A percentile compares a stretch with the other conserved stretches of the same genome.
These are phyloP conservation scores for Ceratobasidium sp. DNA, from an alignment of 1,284 basidiomycete species.

Conservation along the genomic window DNA sequence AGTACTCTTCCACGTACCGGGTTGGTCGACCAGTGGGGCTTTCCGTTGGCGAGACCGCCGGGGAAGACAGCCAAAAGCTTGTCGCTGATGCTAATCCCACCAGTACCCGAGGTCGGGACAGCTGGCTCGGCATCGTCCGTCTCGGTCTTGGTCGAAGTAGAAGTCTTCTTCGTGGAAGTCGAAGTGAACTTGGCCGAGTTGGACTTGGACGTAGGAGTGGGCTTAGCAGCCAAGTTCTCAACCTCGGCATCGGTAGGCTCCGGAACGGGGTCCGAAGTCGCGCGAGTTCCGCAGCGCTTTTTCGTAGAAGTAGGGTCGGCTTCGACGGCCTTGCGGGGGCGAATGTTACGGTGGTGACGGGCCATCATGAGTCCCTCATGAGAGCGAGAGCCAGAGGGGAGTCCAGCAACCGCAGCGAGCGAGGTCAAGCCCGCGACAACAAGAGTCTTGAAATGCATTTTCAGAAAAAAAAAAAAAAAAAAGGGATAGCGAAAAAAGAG, in stretches of 20 bases:
- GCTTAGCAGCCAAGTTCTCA: constrained; percentile 18
- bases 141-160: background rate
- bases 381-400: constrained; percentile 14
- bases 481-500: constrained; percentile 2
- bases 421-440: constrained; percentile 34
- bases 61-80: constrained; percentile 34
- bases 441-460: constrained; percentile 44
- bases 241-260: constrained; percentile 17
- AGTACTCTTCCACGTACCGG: constrained; percentile 6
- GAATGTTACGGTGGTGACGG: constrained; percentile 34
- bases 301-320: background rate
- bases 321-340: constrained; percentile 14
- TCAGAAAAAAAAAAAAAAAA: too few relatives aligned
- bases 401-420: constrained; percentile 37
- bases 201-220: background rate
- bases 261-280: constrained; percentile 1
- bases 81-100: constrained; percentile 40
- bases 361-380: constrained; percentile 18
- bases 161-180: background rate
- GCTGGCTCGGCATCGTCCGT: constrained; percentile 8
- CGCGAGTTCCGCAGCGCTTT: constrained; percentile 30
- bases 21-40: constrained; percentile 38
- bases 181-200: background rate
- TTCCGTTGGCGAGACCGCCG: background rate
- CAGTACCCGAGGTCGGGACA: constrained; percentile 22